Evolutionary conservation across 2,329 filamentous ascomycete genomes (phyloP).

Genomic region (Nemania sp.): DNA sequence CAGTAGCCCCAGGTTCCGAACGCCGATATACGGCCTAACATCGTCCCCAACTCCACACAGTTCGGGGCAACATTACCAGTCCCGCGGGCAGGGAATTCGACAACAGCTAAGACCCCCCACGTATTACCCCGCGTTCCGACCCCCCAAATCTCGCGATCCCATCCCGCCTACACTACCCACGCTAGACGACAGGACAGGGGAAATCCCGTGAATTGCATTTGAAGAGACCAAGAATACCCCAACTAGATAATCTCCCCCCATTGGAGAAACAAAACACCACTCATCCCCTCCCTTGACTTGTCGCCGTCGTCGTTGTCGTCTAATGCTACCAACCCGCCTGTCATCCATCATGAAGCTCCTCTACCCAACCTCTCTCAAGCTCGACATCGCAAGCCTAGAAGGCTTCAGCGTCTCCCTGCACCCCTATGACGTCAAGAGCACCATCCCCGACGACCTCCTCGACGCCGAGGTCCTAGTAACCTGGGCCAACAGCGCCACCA

Average conservation of each 20-base stretch:
- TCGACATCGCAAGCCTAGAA: constrained; percentile 66
- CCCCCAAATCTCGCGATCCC: constrained; percentile 21
- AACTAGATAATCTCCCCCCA: background rate
- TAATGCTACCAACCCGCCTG: background rate
- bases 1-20: background rate
- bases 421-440: constrained; percentile 68
- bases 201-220: background rate
- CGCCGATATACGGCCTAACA: constrained; percentile 4
- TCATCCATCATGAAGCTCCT: constrained; percentile 68
- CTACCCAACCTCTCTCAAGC: constrained; percentile 71
- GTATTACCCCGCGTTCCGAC: constrained; percentile 26
- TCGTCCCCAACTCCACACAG: constrained; percentile 13
- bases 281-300: background rate
- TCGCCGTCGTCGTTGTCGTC: background rate
- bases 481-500: constrained; percentile 69
- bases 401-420: constrained; percentile 70
- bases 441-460: constrained; percentile 67
- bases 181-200: constrained; percentile 7
- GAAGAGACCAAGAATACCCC: background rate
- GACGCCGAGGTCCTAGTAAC: constrained; percentile 73
- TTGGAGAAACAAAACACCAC: background rate
- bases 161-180: background rate
- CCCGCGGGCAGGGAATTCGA: background rate
- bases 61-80: constrained; percentile 21
- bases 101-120: constrained; percentile 10